Conservation (phyloP, 78 protist species). For the Speleostelium caveatum region DNA sequence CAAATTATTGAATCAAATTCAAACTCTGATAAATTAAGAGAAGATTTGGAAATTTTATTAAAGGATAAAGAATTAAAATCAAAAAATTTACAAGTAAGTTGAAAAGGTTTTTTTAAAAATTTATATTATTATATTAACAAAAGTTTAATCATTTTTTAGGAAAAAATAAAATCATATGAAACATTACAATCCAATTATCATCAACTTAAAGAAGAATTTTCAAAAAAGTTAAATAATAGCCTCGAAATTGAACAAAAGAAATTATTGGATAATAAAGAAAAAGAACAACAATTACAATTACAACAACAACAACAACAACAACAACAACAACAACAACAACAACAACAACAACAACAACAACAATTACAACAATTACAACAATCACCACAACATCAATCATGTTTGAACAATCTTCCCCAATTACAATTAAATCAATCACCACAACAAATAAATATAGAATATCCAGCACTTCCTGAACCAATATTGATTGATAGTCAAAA, state of each 20-base stretch:
- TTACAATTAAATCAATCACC: neutral
- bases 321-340: neutral
- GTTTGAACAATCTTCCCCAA: too few species aligned
- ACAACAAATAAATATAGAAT: neutral
- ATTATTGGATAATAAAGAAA: neutral
- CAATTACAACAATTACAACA: neutral
- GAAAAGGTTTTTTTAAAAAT: neutral
- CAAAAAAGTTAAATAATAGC: neutral
- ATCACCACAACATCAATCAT: too few species aligned
- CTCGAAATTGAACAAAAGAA: neutral
- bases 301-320: too few species aligned
- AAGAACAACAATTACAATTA: neutral
- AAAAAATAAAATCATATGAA: neutral
- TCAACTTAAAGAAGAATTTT: neutral
- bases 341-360: neutral
- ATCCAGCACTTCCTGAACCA: too few species aligned
- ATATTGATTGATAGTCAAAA: too few species aligned
- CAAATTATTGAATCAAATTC: neutral
- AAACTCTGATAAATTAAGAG: neutral
- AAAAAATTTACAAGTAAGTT: neutral
- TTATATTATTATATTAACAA: too few species aligned
- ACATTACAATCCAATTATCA: too few species aligned
- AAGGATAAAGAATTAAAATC: neutral
- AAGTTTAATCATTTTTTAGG: neutral
- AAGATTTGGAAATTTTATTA: neutral